A percentile compares a stretch with the other conserved stretches of the same genome.
Conservation (phyloP, 164 flowering plant species). For the Piper betle region DNA sequence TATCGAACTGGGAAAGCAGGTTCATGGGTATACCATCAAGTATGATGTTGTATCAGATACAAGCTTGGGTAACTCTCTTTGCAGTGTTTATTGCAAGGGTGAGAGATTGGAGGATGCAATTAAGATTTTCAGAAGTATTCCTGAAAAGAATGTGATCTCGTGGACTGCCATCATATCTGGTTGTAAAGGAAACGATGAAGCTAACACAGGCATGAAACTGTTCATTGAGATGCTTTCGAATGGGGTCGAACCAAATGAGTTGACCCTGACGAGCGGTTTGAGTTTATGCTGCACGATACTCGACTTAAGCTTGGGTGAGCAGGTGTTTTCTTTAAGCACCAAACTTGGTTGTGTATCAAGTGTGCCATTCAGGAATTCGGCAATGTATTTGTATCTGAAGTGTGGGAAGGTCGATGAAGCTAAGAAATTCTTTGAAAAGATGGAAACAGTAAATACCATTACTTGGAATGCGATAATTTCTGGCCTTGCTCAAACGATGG, state of each 20-base stretch:
- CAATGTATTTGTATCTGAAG: constrained; percentile 75
- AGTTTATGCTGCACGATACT: constrained; percentile 47
- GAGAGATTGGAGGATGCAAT: constrained; percentile 37
- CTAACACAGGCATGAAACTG: constrained; percentile 27
- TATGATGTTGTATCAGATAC: constrained; percentile 38
- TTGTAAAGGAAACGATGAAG: constrained; percentile 50
- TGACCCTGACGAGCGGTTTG: constrained; percentile 47
- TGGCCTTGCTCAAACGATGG: constrained; percentile 60
- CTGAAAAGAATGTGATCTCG: constrained; percentile 65
- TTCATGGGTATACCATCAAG: constrained; percentile 58
- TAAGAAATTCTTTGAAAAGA: constrained; percentile 34
- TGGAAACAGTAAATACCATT: constrained; percentile 37
- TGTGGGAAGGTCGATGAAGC: constrained; percentile 47
- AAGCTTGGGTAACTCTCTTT: constrained; percentile 58
- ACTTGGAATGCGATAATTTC: constrained; percentile 88
- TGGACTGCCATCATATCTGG: constrained; percentile 69
- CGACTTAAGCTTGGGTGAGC: constrained; percentile 40
- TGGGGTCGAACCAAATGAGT: constrained; percentile 33
- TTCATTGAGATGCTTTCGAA: constrained; percentile 38
- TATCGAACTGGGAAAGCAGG: constrained; percentile 39
- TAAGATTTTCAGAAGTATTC: constrained; percentile 39
- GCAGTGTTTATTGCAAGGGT: constrained; percentile 56
- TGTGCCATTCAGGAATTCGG: constrained; percentile 36
- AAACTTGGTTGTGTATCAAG: constrained; percentile 42
- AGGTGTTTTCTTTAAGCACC: constrained; percentile 46